These are phyloP conservation scores for Opeltia flavorubescens DNA, from an alignment of 495 filamentous ascomycete species.

Conservation along the genomic window DNA sequence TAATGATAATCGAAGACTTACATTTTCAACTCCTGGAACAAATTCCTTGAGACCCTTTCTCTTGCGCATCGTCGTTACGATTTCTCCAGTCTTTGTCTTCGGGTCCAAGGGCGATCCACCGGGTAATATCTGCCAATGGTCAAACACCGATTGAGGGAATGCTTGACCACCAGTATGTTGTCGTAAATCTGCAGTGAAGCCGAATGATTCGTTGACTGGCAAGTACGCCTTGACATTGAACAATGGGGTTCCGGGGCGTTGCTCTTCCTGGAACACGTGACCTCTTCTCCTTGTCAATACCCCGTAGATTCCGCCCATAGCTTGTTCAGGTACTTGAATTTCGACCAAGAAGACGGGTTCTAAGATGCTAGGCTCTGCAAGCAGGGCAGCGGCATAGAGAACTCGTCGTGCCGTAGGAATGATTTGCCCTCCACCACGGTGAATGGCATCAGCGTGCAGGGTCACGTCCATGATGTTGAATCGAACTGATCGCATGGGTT, in stretches of 20 bases:
- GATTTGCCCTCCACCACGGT: conserved; percentile 97
- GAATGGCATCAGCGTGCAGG: conserved; percentile 98
- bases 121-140: conserved; percentile 91
- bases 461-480: conserved; percentile 99
- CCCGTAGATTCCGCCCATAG: conserved; percentile 99
- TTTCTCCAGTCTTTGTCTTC: conserved; percentile 70
- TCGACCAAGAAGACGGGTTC: conserved; percentile 99
- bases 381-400: conserved; percentile 79
- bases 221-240: conserved; percentile 99
- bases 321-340: conserved; percentile 95
- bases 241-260: conserved; percentile 94
- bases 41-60: conserved; percentile 98
- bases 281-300: conserved; percentile 95
- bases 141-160: conserved; percentile 97
- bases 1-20: conserved; percentile 48
- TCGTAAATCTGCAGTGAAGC: conserved; percentile 96
- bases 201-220: conserved; percentile 99
- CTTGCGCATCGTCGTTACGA: conserved; percentile 86
- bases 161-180: conserved; percentile 87
- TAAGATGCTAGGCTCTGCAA: conserved; percentile 78
- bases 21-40: conserved; percentile 80
- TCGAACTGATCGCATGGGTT: conserved; percentile 91
- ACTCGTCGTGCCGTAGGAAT: conserved; percentile 98
- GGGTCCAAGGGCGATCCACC: conserved; percentile 86
- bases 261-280: conserved; percentile 97